Conservation (phyloP, 2,329 filamentous ascomycete genomes). For the Ophiostoma himal-ulmi region DNA sequence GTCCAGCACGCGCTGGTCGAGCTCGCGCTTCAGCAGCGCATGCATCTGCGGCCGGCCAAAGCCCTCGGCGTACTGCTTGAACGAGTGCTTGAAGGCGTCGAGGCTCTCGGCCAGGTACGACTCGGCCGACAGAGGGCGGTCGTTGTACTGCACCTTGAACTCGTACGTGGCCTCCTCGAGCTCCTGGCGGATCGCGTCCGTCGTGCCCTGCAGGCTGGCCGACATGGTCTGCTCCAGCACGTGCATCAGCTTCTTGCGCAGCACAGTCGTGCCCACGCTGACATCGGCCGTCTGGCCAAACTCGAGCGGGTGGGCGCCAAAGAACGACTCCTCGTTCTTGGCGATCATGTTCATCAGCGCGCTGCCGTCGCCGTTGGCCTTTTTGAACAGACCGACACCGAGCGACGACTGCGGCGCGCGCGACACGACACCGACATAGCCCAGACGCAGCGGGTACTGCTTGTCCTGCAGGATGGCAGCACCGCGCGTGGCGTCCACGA, state of each 20-base stretch:
- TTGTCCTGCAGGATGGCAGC: slow-evolving; percentile 73
- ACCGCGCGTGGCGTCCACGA: slow-evolving; percentile 79
- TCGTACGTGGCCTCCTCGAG: slow-evolving; percentile 96
- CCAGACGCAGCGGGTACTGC: slow-evolving; percentile 90
- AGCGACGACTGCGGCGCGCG: slow-evolving; percentile 58
- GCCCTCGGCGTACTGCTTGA: slow-evolving; percentile 84
- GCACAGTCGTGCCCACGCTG: slow-evolving; percentile 72
- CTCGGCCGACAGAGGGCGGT: slow-evolving; percentile 87
- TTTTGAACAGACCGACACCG: slow-evolving; percentile 65
- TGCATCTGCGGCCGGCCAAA: slow-evolving; percentile 89
- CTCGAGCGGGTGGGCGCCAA: slow-evolving; percentile 73
- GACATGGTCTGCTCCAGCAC: slow-evolving; percentile 98
- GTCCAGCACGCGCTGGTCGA: slow-evolving; percentile 93
- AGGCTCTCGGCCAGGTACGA: slow-evolving; percentile 94
- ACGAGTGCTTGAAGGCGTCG: slow-evolving; percentile 95
- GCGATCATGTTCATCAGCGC: slow-evolving; percentile 68
- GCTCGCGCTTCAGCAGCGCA: slow-evolving; percentile 80
- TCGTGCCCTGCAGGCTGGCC: slow-evolving; percentile 78
- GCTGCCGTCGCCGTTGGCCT: slow-evolving; percentile 48
- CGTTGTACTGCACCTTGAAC: slow-evolving; percentile 99
- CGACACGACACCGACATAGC: slow-evolving; percentile 92
- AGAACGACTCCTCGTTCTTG: slow-evolving; percentile 83
- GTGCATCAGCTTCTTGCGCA: slow-evolving; percentile 94
- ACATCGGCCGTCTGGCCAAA: slow-evolving; percentile 70
- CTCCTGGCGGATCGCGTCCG: slow-evolving; percentile 88